Conservation (phyloP, 192 early-diverging fungal genomes). For the Coemansia sp. region DNA sequence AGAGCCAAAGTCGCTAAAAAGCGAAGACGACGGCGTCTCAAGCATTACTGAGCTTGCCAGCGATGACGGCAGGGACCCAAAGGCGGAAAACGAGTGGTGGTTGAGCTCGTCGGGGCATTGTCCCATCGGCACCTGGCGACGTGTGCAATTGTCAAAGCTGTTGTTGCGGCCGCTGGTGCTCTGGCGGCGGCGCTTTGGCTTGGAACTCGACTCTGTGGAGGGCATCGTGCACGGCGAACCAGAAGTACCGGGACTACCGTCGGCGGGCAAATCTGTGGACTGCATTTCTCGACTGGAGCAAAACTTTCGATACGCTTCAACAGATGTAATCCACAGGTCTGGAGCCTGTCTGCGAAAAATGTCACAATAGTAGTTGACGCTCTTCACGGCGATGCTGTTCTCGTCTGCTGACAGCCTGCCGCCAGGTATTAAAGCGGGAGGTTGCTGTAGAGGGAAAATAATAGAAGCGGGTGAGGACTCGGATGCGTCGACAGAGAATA, state of each 20-base stretch:
- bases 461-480: neutral
- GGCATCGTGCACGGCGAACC: neutral
- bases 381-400: constrained; percentile 25
- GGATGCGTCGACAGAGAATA: constrained; percentile 22
- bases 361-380: constrained; percentile 49
- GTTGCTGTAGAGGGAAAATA: neutral
- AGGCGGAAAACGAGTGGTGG: neutral
- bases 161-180: neutral
- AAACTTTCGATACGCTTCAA: constrained; percentile 38
- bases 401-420: neutral
- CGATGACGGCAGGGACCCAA: constrained; percentile 15
- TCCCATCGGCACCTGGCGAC: neutral
- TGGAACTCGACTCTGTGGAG: neutral
- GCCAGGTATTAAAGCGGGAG: neutral
- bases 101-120: neutral
- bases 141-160: neutral
- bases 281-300: constrained; percentile 24
- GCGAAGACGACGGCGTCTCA: constrained; percentile 19
- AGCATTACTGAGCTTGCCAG: constrained; percentile 15
- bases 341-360: constrained; percentile 42
- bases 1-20: constrained; percentile 33
- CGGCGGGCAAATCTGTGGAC: neutral
- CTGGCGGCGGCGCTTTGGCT: neutral
- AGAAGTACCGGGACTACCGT: neutral
- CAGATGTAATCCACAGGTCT: constrained; percentile 28